Percentiles rank a stretch among this genome's conserved stretches.
Evolutionary conservation across 1,284 basidiomycete genomes (phyloP).

Genomic region (Afroboletus lepidellus): DNA sequence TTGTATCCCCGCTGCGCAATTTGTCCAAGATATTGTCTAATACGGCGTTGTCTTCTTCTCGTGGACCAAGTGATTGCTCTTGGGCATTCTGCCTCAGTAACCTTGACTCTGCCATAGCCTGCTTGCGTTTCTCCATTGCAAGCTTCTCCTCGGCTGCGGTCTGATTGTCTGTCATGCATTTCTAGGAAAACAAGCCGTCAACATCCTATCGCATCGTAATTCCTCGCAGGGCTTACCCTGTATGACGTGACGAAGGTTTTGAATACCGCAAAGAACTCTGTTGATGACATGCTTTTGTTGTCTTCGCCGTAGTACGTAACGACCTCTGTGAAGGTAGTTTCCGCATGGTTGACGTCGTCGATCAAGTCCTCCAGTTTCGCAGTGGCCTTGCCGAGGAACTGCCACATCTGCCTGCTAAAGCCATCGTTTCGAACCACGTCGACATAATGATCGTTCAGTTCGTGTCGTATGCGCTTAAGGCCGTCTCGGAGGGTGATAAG

Average conservation of each 20-base stretch:
- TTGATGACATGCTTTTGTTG: conserved; percentile 75
- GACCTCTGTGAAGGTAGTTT: conserved; percentile 78
- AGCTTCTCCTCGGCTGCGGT: conserved; percentile 63
- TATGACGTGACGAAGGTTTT: conserved; percentile 94
- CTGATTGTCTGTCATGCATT: conserved; percentile 81
- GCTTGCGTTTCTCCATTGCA: conserved; percentile 64
- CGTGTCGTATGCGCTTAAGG: conserved; percentile 72
- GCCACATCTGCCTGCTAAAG: conserved; percentile 89
- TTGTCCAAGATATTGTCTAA: conserved; percentile 75
- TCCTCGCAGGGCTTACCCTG: conserved; percentile 51
- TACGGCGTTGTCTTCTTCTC: conserved; percentile 59
- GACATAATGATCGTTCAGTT: conserved; percentile 77
- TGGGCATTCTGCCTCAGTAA: conserved; percentile 52
- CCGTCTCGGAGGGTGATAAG: conserved; percentile 76
- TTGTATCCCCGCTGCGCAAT: conserved; percentile 65
- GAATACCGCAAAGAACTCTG: conserved; percentile 93
- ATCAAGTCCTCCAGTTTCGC: conserved; percentile 76
- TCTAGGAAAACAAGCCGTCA: conserved; percentile 46
- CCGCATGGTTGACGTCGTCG: conserved; percentile 83
- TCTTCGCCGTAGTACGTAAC: conserved; percentile 91
- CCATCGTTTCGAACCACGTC: conserved; percentile 69
- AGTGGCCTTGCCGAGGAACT: conserved; percentile 74
- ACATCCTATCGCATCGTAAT: background rate
- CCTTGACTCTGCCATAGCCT: conserved; percentile 61
- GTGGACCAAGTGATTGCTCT: conserved; percentile 42